Conservation (phyloP, 805 yeast species). For the Wickerhamiella musiphila region DNA sequence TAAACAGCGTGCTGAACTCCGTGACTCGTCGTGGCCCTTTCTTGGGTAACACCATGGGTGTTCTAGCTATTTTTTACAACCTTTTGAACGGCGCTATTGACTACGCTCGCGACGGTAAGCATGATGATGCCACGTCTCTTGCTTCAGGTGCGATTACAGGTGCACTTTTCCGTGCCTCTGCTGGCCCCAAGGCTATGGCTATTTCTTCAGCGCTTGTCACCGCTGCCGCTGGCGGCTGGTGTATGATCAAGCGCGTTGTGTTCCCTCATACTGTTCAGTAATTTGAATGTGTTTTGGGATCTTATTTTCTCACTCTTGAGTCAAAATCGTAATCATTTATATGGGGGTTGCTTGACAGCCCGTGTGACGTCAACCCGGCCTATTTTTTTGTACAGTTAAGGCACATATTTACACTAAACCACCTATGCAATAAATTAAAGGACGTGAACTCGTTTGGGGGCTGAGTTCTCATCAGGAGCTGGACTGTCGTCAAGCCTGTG, state of each 20-base stretch:
- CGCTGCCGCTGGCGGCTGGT: slow-evolving; percentile 86
- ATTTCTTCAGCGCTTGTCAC: slow-evolving; percentile 72
- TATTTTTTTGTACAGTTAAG: no score
- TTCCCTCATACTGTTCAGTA: slow-evolving; percentile 1
- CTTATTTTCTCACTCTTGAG: background rate
- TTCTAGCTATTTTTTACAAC: slow-evolving; percentile 77
- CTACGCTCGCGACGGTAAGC: slow-evolving; percentile 58
- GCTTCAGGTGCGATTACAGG: slow-evolving; percentile 87
- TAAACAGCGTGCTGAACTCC: slow-evolving; percentile 81
- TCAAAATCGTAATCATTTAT: background rate
- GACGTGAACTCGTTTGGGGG: no score
- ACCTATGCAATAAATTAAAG: no score
- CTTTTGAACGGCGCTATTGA: slow-evolving; percentile 67
- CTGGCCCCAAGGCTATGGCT: slow-evolving; percentile 77
- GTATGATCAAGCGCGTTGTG: slow-evolving; percentile 43
- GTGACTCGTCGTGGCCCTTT: slow-evolving; percentile 92
- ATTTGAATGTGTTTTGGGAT: background rate
- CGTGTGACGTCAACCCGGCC: no score
- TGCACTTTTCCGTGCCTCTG: slow-evolving; percentile 71
- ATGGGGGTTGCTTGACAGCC: no score
- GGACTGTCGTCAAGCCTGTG: background rate
- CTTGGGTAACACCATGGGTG: slow-evolving; percentile 90
- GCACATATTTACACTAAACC: no score
- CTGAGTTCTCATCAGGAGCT: no score
- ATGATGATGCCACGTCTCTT: slow-evolving; percentile 69